Percentiles rank a stretch among this genome's conserved stretches.
Evolutionary conservation across 2,329 filamentous ascomycete genomes (phyloP).

Genomic region (Fusarium verticillioides): DNA sequence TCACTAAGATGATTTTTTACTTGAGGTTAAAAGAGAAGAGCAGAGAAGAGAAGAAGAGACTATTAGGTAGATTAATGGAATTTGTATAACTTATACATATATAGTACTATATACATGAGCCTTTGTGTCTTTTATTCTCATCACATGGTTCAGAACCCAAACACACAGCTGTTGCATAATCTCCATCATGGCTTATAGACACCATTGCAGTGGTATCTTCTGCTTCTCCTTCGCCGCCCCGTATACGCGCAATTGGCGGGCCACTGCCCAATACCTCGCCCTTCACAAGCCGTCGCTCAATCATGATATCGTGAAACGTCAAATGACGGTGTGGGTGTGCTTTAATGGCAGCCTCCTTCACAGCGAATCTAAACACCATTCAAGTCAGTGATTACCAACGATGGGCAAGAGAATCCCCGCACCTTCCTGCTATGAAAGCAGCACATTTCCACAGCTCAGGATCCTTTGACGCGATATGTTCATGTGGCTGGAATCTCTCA

Average conservation of each 20-base stretch:
- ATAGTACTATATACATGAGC: neutral
- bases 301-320: conserved; percentile 70
- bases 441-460: conserved; percentile 50
- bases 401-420: neutral
- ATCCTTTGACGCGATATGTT: conserved; percentile 12
- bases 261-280: conserved; percentile 49
- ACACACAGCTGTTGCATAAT: conserved; percentile 80
- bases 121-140: neutral
- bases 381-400: conserved; percentile 7
- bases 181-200: conserved; percentile 88
- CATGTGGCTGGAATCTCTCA: neutral
- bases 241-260: conserved; percentile 59
- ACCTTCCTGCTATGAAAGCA: conserved; percentile 53
- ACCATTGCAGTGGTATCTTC: conserved; percentile 70
- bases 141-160: conserved; percentile 56
- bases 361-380: conserved; percentile 66
- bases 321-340: conserved; percentile 70
- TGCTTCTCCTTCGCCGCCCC: conserved; percentile 40
- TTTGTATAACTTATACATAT: too few species aligned
- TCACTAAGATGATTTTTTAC: too few species aligned
- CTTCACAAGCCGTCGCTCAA: conserved; percentile 48
- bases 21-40: too few species aligned
- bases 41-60: too few species aligned
- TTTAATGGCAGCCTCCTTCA: conserved; percentile 81
- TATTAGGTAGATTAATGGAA: too few species aligned